phyloP scores from a whole-genome alignment of 2,329 filamentous ascomycete genomes.

The Curvularia sp. region DNA sequence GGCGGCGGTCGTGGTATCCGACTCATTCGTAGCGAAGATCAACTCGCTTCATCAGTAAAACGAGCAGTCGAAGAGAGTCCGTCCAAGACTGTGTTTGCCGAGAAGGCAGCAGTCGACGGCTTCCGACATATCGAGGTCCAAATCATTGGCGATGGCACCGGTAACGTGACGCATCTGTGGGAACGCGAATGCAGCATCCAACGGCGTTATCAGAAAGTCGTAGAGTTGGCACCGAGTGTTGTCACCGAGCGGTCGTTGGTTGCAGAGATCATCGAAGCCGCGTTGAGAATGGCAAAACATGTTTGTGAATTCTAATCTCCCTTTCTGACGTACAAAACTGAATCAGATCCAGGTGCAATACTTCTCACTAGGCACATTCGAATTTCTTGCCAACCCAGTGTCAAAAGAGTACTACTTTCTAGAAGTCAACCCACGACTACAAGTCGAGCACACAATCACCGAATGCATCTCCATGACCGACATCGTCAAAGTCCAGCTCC shows the following conservation, averaged over 20 bases:
- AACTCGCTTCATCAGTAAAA: constrained; percentile 56
- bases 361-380: constrained; percentile 67
- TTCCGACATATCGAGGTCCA: constrained; percentile 69
- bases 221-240: constrained; percentile 65
- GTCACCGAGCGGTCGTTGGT: constrained; percentile 57
- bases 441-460: constrained; percentile 69
- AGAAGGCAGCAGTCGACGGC: constrained; percentile 67
- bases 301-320: constrained; percentile 34
- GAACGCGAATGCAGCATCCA: constrained; percentile 68
- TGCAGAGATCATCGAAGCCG: constrained; percentile 60
- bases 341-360: constrained; percentile 56
- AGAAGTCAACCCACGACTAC: constrained; percentile 66
- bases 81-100: constrained; percentile 63
- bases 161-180: constrained; percentile 63
- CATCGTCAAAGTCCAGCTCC: constrained; percentile 62
- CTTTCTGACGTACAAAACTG: neutral
- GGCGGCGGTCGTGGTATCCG: constrained; percentile 68
- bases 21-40: constrained; percentile 55
- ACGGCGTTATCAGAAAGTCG: constrained; percentile 66
- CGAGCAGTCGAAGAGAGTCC: constrained; percentile 66
- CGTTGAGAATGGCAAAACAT: constrained; percentile 59
- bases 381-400: constrained; percentile 64
- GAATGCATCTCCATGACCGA: constrained; percentile 63
- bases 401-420: constrained; percentile 63
- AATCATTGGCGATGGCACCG: constrained; percentile 63